Evolutionary conservation across 2,329 filamentous ascomycete genomes (phyloP).

Genomic region (Penicillium sp.): DNA sequence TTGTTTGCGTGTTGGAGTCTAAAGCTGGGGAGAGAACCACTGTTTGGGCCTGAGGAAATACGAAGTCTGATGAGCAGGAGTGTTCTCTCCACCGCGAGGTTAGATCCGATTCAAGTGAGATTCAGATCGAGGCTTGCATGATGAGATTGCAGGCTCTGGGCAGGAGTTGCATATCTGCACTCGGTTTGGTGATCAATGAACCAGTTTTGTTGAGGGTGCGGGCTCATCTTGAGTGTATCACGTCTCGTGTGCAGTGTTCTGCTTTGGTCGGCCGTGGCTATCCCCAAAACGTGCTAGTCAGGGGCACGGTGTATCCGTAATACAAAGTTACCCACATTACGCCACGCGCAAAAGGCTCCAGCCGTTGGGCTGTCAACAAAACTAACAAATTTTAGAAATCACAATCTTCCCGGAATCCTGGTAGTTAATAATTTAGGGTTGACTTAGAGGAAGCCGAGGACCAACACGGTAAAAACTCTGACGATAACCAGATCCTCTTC

Average conservation of each 20-base stretch:
- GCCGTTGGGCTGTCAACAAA: conserved; percentile 10
- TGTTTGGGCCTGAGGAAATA: not conserved
- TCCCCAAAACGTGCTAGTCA: not conserved
- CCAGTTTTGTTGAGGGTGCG: not conserved
- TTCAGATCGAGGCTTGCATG: conserved; percentile 9
- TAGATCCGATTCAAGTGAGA: conserved; percentile 4
- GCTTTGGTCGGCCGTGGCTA: not conserved
- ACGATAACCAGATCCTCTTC: conserved; percentile 4
- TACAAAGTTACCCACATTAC: not conserved
- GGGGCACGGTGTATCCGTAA: not conserved
- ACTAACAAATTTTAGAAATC: not conserved
- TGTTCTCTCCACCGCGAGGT: not conserved
- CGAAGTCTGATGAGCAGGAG: not conserved
- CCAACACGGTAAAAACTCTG: conserved; percentile 8
- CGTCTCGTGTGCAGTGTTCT: not conserved
- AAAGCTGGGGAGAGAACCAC: not conserved
- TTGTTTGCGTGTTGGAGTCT: not conserved
- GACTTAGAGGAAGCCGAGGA: not conserved
- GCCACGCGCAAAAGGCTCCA: not conserved
- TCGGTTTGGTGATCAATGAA: not conserved
- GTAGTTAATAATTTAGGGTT: conserved; percentile 1
- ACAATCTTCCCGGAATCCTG: conserved; percentile 2
- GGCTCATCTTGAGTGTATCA: not conserved
- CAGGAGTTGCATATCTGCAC: not conserved
- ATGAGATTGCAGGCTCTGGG: not conserved